Conservation (phyloP, 176 grass and related monocot genomes). For the Eragrostis nindensis region DNA sequence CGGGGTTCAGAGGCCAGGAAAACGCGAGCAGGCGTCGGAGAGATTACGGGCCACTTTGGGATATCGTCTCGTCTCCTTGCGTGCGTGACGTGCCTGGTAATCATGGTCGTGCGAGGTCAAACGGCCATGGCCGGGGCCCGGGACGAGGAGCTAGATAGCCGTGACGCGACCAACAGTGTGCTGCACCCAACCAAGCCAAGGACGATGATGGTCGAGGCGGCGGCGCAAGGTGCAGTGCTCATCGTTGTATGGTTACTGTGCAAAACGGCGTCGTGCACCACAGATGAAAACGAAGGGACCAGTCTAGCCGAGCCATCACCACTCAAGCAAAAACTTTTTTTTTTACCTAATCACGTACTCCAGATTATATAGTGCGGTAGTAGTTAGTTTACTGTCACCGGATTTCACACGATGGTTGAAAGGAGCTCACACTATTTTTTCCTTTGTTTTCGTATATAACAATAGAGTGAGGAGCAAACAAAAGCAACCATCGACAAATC, state of each 20-base stretch:
- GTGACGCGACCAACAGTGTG: slow-evolving; percentile 26
- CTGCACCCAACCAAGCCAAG: not conserved
- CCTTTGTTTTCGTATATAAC: no score
- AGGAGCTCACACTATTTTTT: not conserved
- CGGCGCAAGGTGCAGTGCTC: not conserved
- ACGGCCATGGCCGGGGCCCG: not conserved
- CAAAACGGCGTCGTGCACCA: not conserved
- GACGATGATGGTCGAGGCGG: not conserved
- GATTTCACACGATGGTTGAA: slow-evolving; percentile 19
- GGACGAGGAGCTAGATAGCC: not conserved
- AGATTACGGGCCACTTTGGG: not conserved
- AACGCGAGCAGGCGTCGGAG: not conserved
- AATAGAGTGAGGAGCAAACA: not conserved
- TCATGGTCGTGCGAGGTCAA: slow-evolving; percentile 6
- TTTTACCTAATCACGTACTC: not conserved
- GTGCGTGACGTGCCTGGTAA: not conserved
- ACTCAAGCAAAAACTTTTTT: not conserved
- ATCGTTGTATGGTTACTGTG: not conserved
- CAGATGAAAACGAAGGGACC: slow-evolving; percentile 14
- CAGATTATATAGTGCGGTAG: not conserved
- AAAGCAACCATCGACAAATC: slow-evolving; percentile 1
- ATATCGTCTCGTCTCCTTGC: not conserved
- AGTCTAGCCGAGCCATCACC: not conserved
- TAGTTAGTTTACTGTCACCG: slow-evolving; percentile 17
- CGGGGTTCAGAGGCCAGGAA: not conserved